Evolutionary conservation across 2,329 filamentous ascomycete genomes (phyloP).

Genomic region (Atkinsonella texensis): DNA sequence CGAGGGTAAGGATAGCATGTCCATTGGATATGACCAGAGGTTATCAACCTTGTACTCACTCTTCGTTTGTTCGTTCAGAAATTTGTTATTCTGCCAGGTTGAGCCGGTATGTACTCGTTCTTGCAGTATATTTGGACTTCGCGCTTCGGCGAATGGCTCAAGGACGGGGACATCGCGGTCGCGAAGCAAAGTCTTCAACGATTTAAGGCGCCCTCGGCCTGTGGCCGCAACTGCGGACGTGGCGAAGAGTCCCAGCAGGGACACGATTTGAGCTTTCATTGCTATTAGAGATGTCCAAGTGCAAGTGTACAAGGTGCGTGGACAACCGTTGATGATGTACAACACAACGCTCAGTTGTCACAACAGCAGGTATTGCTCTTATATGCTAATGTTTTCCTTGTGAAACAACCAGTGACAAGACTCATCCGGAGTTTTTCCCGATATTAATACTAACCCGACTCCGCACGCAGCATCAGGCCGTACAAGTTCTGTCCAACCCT

Average conservation of each 20-base stretch:
- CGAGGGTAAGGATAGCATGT: too few relatives aligned
- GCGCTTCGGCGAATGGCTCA: background rate
- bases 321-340: too few relatives aligned
- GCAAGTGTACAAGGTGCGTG: background rate
- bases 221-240: background rate
- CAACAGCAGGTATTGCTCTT: too few relatives aligned
- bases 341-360: too few relatives aligned
- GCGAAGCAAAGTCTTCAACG: background rate
- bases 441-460: too few relatives aligned
- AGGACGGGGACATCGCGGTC: background rate
- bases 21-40: too few relatives aligned
- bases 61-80: conserved; percentile 11
- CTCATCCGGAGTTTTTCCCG: too few relatives aligned
- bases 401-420: too few relatives aligned
- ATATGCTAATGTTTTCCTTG: too few relatives aligned
- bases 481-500: too few relatives aligned
- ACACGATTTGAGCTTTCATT: conserved; percentile 1
- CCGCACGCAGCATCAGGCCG: too few relatives aligned
- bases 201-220: background rate
- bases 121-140: background rate
- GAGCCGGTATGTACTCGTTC: background rate
- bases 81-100: background rate
- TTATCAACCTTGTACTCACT: conserved; percentile 4
- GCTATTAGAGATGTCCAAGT: background rate
- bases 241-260: conserved; percentile 3